phyloP scores from a whole-genome alignment of 23 red algal species.

The Gracilaria gracilis region DNA sequence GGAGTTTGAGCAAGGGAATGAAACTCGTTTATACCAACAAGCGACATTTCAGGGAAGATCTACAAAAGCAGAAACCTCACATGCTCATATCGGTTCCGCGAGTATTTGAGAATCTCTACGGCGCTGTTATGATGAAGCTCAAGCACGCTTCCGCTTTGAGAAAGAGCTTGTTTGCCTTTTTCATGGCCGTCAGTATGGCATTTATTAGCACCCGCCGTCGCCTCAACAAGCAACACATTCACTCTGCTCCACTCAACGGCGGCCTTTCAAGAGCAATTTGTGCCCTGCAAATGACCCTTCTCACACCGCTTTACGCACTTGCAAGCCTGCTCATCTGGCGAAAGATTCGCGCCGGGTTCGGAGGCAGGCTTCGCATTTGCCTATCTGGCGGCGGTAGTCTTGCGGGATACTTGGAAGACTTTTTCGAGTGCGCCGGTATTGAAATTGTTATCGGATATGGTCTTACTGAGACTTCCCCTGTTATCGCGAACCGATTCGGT shows the following conservation, averaged over 20 bases:
- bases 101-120: constrained; percentile 91
- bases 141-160: constrained; percentile 27
- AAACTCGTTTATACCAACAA: constrained; percentile 88
- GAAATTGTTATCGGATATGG: constrained; percentile 94
- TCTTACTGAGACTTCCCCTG: constrained; percentile 91
- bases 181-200: constrained; percentile 49
- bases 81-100: constrained; percentile 91
- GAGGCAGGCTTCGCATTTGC: constrained; percentile 72
- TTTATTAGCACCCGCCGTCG: constrained; percentile 58
- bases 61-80: constrained; percentile 70
- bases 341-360: constrained; percentile 72
- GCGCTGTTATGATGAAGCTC: constrained; percentile 70
- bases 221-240: constrained; percentile 40
- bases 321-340: constrained; percentile 78
- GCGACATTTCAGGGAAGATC: constrained; percentile 88
- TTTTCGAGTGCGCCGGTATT: constrained; percentile 87
- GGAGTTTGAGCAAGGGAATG: constrained; percentile 72
- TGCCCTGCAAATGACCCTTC: constrained; percentile 56
- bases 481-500: constrained; percentile 84
- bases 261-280: background rate
- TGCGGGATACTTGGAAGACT: constrained; percentile 91
- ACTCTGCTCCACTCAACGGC: constrained; percentile 3
- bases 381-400: constrained; percentile 92
- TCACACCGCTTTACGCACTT: constrained; percentile 74
- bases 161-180: constrained; percentile 55